phyloP scores from a whole-genome alignment of 768 basidiomycete species.

The Serendipita sp. region DNA sequence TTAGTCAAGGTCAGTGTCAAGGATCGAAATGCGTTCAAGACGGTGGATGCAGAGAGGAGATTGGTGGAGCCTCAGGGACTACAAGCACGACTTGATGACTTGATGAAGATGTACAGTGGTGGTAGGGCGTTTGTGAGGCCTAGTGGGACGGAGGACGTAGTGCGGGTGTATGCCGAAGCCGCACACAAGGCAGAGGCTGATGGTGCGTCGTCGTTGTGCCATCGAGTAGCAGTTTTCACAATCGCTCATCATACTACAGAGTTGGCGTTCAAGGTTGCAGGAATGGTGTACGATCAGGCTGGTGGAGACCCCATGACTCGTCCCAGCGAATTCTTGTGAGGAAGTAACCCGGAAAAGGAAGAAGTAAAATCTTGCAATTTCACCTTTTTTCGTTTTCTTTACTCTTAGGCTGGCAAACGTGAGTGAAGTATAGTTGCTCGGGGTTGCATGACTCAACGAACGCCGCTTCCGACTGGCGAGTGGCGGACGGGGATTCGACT shows the following conservation, averaged over 20 bases:
- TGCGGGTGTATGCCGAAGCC: constrained; percentile 94
- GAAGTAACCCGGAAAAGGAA: background rate
- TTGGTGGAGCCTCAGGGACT: constrained; percentile 65
- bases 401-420: too few relatives aligned
- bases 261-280: constrained; percentile 72
- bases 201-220: constrained; percentile 36
- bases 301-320: constrained; percentile 62
- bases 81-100: constrained; percentile 67
- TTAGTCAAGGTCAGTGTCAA: constrained; percentile 83
- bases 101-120: constrained; percentile 58
- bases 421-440: background rate
- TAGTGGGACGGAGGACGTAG: constrained; percentile 96
- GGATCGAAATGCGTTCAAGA: constrained; percentile 71
- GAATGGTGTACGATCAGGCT: constrained; percentile 66
- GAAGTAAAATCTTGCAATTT: background rate
- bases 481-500: too few relatives aligned
- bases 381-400: too few relatives aligned
- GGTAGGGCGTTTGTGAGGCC: constrained; percentile 91
- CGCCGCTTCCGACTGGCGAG: background rate
- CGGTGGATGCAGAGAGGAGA: constrained; percentile 84
- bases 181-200: constrained; percentile 55
- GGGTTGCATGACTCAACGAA: background rate
- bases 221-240: background rate
- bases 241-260: constrained; percentile 28
- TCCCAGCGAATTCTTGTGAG: constrained; percentile 67